Conservation (phyloP, 2,329 filamentous ascomycete genomes). For the Pyrenophora tritici-repentis region DNA sequence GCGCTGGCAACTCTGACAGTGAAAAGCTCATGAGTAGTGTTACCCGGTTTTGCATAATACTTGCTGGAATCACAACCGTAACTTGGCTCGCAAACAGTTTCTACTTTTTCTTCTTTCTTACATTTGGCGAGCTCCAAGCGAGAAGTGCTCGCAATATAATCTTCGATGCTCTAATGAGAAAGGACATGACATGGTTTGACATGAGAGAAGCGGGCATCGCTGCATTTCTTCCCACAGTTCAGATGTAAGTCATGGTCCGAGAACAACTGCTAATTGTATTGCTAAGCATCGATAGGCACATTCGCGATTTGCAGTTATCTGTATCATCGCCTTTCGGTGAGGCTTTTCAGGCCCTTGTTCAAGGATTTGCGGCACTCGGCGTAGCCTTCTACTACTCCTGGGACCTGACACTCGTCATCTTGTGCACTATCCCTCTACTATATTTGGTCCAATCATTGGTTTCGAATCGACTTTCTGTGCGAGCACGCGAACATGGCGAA, state of each 20-base stretch:
- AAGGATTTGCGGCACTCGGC: constrained; percentile 66
- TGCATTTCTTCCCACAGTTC: constrained; percentile 71
- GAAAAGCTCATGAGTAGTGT: constrained; percentile 61
- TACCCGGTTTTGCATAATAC: constrained; percentile 63
- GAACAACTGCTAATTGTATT: background rate
- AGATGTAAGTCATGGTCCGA: constrained; percentile 63
- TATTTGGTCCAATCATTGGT: constrained; percentile 64
- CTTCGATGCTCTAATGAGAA: constrained; percentile 71
- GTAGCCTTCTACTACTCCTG: constrained; percentile 82
- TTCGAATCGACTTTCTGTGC: constrained; percentile 64
- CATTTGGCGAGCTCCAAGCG: constrained; percentile 82
- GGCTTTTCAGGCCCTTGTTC: constrained; percentile 66
- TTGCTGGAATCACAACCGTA: constrained; percentile 66
- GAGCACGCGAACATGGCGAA: constrained; percentile 70
- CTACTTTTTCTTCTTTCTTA: constrained; percentile 73
- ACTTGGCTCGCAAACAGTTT: constrained; percentile 70
- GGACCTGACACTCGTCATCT: constrained; percentile 79
- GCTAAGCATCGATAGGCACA: constrained; percentile 63
- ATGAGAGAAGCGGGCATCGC: constrained; percentile 70
- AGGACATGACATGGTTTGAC: constrained; percentile 84
- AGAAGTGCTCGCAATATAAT: constrained; percentile 65
- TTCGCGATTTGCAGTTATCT: constrained; percentile 78
- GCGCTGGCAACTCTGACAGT: constrained; percentile 57
- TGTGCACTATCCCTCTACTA: constrained; percentile 74
- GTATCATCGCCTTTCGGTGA: constrained; percentile 80